Conservation (phyloP, 441 rosid species). For the Erysimum pusillum region DNA sequence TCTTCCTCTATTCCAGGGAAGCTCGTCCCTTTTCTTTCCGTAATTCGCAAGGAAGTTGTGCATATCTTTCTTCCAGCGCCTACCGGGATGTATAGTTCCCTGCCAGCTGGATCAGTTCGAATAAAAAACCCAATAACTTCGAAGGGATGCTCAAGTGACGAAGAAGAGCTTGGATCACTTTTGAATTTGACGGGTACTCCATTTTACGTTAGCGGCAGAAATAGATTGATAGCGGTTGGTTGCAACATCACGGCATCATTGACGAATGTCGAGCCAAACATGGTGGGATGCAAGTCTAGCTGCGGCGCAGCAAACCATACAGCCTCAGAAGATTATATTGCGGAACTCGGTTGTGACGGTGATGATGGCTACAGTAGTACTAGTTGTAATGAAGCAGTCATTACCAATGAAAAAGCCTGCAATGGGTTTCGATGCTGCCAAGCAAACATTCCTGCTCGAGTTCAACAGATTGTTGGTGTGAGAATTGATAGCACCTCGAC, state of each 20-base stretch:
- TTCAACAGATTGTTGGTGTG: slow-evolving; percentile 27
- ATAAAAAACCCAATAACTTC: slow-evolving; percentile 36
- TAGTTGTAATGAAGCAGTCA: neutral
- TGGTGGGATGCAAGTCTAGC: slow-evolving; percentile 43
- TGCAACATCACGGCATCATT: slow-evolving; percentile 43
- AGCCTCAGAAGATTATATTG: neutral
- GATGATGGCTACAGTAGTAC: too few relatives aligned
- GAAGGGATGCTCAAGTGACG: slow-evolving; percentile 34
- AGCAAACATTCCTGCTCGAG: neutral
- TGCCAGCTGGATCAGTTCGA: neutral
- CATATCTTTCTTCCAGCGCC: neutral
- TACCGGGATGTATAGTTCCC: too few relatives aligned
- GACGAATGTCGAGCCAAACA: slow-evolving; percentile 25
- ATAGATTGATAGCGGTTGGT: slow-evolving; percentile 37
- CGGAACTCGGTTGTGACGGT: neutral
- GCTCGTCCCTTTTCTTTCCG: neutral
- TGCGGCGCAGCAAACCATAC: neutral
- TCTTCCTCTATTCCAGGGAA: neutral
- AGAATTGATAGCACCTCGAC: neutral
- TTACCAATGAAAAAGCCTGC: neutral
- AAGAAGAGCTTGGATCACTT: neutral
- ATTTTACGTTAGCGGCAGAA: slow-evolving; percentile 10
- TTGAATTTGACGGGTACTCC: slow-evolving; percentile 42
- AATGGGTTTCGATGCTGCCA: slow-evolving; percentile 30
- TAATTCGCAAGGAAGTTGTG: slow-evolving; percentile 36